Percentiles rank a stretch among this genome's conserved stretches.
Conservation (phyloP, 192 early-diverging fungal species). For the Lobulomyces angularis region DNA sequence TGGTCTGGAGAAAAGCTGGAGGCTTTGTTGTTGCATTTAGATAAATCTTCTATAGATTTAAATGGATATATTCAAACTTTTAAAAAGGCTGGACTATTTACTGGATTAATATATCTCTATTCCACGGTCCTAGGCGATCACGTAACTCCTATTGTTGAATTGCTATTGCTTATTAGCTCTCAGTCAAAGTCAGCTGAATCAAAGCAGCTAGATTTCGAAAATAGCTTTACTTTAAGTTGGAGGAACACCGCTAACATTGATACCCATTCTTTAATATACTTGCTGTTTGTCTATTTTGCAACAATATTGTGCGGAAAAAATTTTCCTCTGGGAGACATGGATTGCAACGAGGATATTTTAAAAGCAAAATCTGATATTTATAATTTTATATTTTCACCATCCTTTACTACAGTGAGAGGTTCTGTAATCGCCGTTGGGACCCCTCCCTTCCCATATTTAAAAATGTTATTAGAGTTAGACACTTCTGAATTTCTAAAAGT, state of each 20-base stretch:
- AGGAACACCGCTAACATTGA: constrained; percentile 8
- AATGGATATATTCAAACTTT: constrained; percentile 20
- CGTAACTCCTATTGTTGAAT: constrained; percentile 25
- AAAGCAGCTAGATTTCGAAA: background rate
- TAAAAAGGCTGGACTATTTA: constrained; percentile 15
- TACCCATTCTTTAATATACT: constrained; percentile 17
- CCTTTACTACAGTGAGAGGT: constrained; percentile 12
- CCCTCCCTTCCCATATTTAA: constrained; percentile 34
- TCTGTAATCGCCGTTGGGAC: background rate
- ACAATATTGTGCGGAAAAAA: constrained; percentile 33
- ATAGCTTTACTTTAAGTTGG: background rate
- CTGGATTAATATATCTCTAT: constrained; percentile 30
- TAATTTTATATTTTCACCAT: constrained; percentile 26
- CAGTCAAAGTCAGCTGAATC: background rate
- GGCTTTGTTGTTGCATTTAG: constrained; percentile 31
- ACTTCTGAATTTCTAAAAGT: constrained; percentile 24
- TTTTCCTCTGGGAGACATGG: constrained; percentile 32
- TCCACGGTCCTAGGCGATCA: constrained; percentile 24
- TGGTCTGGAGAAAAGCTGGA: constrained; percentile 24
- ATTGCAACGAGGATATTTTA: constrained; percentile 8
- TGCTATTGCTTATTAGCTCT: constrained; percentile 12
- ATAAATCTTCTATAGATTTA: constrained; percentile 26
- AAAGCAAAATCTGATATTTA: constrained; percentile 22
- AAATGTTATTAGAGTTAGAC: constrained; percentile 23
- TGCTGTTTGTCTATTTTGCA: constrained; percentile 33